Evolutionary conservation across 2,329 filamentous ascomycete species (phyloP).

Genomic region (Trichoderma sp.): DNA sequence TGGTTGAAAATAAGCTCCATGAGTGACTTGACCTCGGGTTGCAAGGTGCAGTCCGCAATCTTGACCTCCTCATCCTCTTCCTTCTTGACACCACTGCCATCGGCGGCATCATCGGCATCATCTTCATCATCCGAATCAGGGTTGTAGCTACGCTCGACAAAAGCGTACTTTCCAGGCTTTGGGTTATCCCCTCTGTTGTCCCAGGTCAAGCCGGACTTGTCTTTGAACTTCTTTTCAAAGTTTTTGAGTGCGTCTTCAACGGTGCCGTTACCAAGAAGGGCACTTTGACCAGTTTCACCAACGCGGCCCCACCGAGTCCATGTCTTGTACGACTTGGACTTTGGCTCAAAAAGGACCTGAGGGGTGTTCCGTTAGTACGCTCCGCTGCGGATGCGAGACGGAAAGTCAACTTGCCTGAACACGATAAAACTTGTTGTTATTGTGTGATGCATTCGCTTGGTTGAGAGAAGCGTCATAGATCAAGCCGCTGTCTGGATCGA

Average conservation of each 20-base stretch:
- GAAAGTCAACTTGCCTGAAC: slow-evolving; percentile 58
- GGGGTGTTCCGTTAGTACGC: not conserved
- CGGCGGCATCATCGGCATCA: slow-evolving; percentile 33
- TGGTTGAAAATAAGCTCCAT: slow-evolving; percentile 85
- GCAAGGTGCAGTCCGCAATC: slow-evolving; percentile 59
- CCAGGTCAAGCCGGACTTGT: slow-evolving; percentile 64
- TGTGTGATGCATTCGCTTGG: slow-evolving; percentile 70
- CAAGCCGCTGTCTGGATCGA: slow-evolving; percentile 62
- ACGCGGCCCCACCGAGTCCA: slow-evolving; percentile 87
- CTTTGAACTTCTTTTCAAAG: slow-evolving; percentile 66
- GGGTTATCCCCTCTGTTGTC: slow-evolving; percentile 57
- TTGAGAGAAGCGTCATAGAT: slow-evolving; percentile 83
- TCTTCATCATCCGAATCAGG: slow-evolving; percentile 61
- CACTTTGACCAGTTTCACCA: slow-evolving; percentile 59
- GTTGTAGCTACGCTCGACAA: slow-evolving; percentile 77
- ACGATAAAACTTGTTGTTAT: slow-evolving; percentile 85
- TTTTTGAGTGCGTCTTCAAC: slow-evolving; percentile 51
- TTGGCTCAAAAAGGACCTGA: slow-evolving; percentile 42
- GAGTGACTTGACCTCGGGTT: slow-evolving; percentile 64
- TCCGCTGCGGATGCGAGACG: not conserved
- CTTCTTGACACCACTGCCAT: slow-evolving; percentile 42
- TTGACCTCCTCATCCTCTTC: slow-evolving; percentile 43
- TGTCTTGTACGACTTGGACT: slow-evolving; percentile 52
- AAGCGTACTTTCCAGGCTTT: slow-evolving; percentile 73
- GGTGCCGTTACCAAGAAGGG: slow-evolving; percentile 47